Percentiles rank a stretch among this genome's conserved stretches.
Conservation (phyloP, 805 yeast genomes). For the Candida ovalis region DNA sequence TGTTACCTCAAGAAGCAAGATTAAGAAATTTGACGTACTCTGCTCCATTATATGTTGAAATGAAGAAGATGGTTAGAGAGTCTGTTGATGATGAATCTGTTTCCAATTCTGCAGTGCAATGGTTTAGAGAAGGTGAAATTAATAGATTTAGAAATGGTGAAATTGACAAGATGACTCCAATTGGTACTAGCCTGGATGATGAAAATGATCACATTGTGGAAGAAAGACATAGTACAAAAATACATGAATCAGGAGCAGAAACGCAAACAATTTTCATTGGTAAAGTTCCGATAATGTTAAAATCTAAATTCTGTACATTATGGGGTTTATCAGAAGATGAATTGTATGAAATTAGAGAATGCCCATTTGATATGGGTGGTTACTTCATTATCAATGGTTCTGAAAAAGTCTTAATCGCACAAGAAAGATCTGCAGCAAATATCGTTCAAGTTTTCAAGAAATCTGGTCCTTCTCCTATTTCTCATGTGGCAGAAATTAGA, state of each 20-base stretch:
- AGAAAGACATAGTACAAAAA: slow-evolving; percentile 30
- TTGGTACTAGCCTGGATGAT: slow-evolving; percentile 43
- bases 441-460: slow-evolving; percentile 98
- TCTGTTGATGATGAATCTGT: slow-evolving; percentile 67
- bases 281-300: slow-evolving; percentile 95
- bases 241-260: slow-evolving; percentile 33
- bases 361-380: slow-evolving; percentile 99
- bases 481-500: slow-evolving; percentile 94
- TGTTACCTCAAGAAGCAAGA: slow-evolving; percentile 98
- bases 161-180: slow-evolving; percentile 26
- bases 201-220: slow-evolving; percentile 64
- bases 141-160: slow-evolving; percentile 35
- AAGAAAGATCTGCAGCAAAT: slow-evolving; percentile 97
- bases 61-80: slow-evolving; percentile 83
- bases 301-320: slow-evolving; percentile 93
- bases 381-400: slow-evolving; percentile 98
- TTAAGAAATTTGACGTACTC: slow-evolving; percentile 94
- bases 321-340: slow-evolving; percentile 89
- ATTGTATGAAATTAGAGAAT: slow-evolving; percentile 91
- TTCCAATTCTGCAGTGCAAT: slow-evolving; percentile 51
- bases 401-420: slow-evolving; percentile 97
- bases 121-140: slow-evolving; percentile 52
- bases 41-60: slow-evolving; percentile 93
- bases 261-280: slow-evolving; percentile 69
- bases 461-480: slow-evolving; percentile 94